Evolutionary conservation across 805 yeast genomes (phyloP), one percentile per base, ranked within the genome.

Genomic region (Candida piceae): DNA sequence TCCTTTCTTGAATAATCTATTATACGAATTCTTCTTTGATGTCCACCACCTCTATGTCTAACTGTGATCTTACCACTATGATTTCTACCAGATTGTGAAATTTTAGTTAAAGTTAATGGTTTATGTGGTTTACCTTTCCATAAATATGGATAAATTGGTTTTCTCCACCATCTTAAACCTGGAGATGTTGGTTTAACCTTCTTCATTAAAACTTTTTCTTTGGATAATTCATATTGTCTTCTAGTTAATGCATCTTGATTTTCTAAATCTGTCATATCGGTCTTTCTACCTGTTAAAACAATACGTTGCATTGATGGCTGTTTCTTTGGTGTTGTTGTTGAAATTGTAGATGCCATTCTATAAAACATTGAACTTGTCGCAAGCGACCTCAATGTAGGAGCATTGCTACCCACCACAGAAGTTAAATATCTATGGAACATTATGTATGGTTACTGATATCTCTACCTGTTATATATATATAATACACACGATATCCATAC

Each of bases 1-100:
- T 59, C 72, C 27, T 59, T 52, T 55, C 98, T 75, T 50, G 69
- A 65, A 53, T 80, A 80, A 62, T 93, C 98, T 16, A 93, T 72
- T 23, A 85, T 60, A 52, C 98, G 76, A 27, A 85, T 72, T 62
- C 98, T 78, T 55, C 90, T 80, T 61, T 84, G 85, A 60, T 84
- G 93, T 24, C 97, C 97, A 53, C 98, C 98, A 59, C 97, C 98
- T 61, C 94, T 78, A 61, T 93, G 96, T 58, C 98, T 78, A 32
- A 86, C 83, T 4, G 96, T 87, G 52, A 93, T 86, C 49, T 76
- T 74, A 48, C 98, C 98, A 4, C 83, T 69, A 62, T 83, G 70
- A 61, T 90, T 89, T 67, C 98, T 80, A 46, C 98, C 98, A 36
- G 95, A 83, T 32, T 79, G 77, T 38, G 76, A 74, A 54, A 79